A percentile compares a stretch with the other conserved stretches of the same genome.
Evolutionary conservation across 2,329 filamentous ascomycete species (phyloP).

Genomic region (Fusarium sp.): DNA sequence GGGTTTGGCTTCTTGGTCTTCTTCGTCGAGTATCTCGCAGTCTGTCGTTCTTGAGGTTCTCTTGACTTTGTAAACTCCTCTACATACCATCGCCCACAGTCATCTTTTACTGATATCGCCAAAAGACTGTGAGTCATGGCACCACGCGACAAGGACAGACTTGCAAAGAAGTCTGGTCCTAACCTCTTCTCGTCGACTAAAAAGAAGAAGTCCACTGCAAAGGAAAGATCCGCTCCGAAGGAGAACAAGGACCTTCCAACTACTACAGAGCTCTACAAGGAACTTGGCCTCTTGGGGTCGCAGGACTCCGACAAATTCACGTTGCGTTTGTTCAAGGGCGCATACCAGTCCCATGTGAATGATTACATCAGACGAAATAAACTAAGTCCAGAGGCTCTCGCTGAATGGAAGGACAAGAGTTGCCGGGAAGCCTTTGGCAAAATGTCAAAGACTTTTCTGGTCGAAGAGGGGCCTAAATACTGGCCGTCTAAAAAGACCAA

Average conservation of each 20-base stretch:
- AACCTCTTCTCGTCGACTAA: background rate
- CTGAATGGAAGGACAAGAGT: background rate
- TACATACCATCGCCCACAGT: background rate
- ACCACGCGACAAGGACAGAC: background rate
- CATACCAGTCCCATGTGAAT: background rate
- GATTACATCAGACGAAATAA: background rate
- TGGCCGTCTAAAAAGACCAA: constrained; percentile 22
- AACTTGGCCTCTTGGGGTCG: constrained; percentile 13
- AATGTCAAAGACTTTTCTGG: constrained; percentile 18
- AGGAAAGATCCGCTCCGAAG: background rate
- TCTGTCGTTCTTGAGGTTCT: background rate
- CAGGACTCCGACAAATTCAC: background rate
- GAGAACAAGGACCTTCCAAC: background rate
- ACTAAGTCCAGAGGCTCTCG: background rate
- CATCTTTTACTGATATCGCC: background rate
- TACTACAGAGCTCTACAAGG: background rate
- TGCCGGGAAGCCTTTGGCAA: background rate
- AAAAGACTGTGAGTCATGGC: background rate
- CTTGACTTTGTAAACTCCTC: background rate
- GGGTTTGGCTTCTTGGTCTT: background rate
- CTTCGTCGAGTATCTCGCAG: background rate
- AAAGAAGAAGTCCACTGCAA: background rate
- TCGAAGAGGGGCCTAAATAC: background rate
- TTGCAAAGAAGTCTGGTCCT: background rate
- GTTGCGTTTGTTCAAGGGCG: background rate